A percentile compares a stretch with the other conserved stretches of the same genome.
Evolutionary conservation across 129 eudicot genomes (phyloP).

Genomic region (Apium graveolens): DNA sequence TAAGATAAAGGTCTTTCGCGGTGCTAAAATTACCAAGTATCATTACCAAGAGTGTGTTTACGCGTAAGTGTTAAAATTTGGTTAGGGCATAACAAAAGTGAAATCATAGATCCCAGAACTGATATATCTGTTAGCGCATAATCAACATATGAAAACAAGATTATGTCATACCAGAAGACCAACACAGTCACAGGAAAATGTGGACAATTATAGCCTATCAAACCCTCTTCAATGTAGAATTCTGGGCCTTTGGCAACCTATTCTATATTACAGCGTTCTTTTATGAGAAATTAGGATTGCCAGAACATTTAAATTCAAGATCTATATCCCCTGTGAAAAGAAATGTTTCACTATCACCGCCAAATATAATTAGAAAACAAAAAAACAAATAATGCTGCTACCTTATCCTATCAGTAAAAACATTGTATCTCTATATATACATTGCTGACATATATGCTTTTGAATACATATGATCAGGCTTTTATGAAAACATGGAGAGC

Average conservation of each 20-base stretch:
- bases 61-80: neutral
- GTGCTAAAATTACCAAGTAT: neutral
- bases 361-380: neutral
- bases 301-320: neutral
- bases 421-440: neutral
- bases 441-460: neutral
- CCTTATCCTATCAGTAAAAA: too few species aligned
- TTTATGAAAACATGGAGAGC: constrained; percentile 39
- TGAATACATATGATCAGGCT: constrained; percentile 21
- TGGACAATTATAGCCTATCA: too few species aligned
- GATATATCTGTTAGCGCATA: neutral
- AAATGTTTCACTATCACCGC: too few species aligned
- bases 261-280: neutral
- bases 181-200: too few species aligned
- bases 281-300: neutral
- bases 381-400: too few species aligned
- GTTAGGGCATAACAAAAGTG: neutral
- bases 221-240: too few species aligned
- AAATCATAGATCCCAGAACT: neutral
- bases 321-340: neutral
- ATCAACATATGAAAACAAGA: too few species aligned
- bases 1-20: neutral
- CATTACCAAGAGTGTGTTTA: constrained; percentile 1
- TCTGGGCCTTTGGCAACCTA: neutral
- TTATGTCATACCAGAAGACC: too few species aligned